Evolutionary conservation across 73 alveolate species (phyloP).

Genomic region (Stentor roeselii): DNA sequence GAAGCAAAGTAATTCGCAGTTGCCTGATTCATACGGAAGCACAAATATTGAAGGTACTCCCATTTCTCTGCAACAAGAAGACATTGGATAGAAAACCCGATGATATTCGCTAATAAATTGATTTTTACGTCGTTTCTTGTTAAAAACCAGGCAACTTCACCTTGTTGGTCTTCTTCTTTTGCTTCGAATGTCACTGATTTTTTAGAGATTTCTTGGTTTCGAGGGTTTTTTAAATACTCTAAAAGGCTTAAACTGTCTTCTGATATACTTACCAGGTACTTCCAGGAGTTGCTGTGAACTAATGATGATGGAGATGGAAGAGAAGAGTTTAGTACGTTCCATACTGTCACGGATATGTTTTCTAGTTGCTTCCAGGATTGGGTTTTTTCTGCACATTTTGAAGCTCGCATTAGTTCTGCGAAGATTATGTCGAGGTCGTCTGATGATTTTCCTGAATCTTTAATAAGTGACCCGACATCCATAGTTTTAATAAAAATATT

Average conservation of each 20-base stretch:
- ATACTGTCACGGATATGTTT: constrained; percentile 43
- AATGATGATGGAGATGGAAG: constrained; percentile 45
- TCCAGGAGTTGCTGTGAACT: constrained; percentile 45
- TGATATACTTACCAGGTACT: constrained; percentile 35
- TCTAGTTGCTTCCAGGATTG: constrained; percentile 54
- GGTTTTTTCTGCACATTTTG: constrained; percentile 41
- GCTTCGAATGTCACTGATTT: constrained; percentile 9
- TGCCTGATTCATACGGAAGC: constrained; percentile 49
- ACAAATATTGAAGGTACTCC: constrained; percentile 83
- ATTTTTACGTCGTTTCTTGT: constrained; percentile 52
- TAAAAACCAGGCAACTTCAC: constrained; percentile 24
- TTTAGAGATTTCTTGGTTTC: background rate
- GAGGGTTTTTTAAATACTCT: background rate
- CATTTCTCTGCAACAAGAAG: constrained; percentile 85
- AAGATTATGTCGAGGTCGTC: constrained; percentile 48
- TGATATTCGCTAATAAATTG: constrained; percentile 69
- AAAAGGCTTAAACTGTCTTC: constrained; percentile 40
- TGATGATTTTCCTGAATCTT: constrained; percentile 8
- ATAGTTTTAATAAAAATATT: background rate
- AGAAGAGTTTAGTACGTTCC: constrained; percentile 53
- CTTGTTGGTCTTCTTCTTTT: background rate
- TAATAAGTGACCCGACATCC: constrained; percentile 12
- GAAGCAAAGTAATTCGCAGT: constrained; percentile 69
- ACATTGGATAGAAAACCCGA: constrained; percentile 81
- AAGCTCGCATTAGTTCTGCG: constrained; percentile 42